Evolutionary conservation across 208 protist genomes (phyloP).

Genomic region (Leishmania braziliensis): DNA sequence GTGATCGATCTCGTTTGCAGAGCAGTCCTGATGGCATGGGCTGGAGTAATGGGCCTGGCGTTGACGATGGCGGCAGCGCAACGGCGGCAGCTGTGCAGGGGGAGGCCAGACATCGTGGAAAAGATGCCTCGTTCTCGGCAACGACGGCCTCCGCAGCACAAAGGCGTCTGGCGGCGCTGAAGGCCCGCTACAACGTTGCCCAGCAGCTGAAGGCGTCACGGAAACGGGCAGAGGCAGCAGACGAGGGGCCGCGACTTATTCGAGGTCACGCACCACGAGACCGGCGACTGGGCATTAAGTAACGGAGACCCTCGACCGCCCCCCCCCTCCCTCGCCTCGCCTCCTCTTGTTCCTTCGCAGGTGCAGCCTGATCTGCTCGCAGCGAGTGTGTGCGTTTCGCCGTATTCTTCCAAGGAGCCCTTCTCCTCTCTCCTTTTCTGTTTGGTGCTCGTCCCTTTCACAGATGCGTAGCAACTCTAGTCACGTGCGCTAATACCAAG

Average conservation of each 20-base stretch:
- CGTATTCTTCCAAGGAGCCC: background rate
- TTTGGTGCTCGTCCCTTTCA: background rate
- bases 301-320: background rate
- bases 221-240: constrained; percentile 10
- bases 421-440: background rate
- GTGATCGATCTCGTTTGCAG: constrained; percentile 32
- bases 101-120: background rate
- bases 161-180: constrained; percentile 69
- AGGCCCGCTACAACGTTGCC: constrained; percentile 71
- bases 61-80: background rate
- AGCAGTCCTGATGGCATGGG: background rate
- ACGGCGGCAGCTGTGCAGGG: background rate
- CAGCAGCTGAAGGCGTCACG: constrained; percentile 45
- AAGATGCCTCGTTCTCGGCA: background rate
- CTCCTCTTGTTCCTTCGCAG: background rate
- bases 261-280: constrained; percentile 65
- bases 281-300: constrained; percentile 23
- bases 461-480: background rate
- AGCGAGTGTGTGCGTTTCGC: background rate
- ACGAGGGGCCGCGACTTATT: constrained; percentile 55
- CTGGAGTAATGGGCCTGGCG: background rate
- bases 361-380: background rate
- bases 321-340: background rate
- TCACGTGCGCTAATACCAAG: background rate
- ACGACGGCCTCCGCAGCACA: constrained; percentile 28